phyloP scores from a whole-genome alignment of 2,329 filamentous ascomycete genomes.

The Lachnellula hyalina region DNA sequence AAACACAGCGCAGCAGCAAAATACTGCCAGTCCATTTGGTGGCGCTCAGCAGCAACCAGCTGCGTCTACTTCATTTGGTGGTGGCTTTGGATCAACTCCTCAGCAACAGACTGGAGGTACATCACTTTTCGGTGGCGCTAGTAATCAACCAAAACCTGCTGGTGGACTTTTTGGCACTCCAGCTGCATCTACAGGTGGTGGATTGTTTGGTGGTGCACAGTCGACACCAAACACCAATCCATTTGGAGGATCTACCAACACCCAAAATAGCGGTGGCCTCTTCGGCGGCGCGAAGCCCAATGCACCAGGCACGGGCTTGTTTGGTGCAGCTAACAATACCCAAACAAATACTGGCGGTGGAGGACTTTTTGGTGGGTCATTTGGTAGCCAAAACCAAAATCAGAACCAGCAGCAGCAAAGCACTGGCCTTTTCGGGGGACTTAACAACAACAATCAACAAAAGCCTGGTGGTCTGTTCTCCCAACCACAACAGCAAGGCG shows the following conservation, averaged over 20 bases:
- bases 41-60: slow-evolving; percentile 35
- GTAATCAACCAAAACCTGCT: slow-evolving; percentile 28
- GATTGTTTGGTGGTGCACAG: slow-evolving; percentile 36
- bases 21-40: slow-evolving; percentile 26
- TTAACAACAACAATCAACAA: slow-evolving; percentile 46
- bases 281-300: slow-evolving; percentile 38
- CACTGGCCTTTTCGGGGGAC: slow-evolving; percentile 44
- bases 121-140: slow-evolving; percentile 36
- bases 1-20: slow-evolving; percentile 15
- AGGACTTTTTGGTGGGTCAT: slow-evolving; percentile 37
- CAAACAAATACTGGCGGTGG: slow-evolving; percentile 35
- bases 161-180: slow-evolving; percentile 25
- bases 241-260: slow-evolving; percentile 33
- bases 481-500: slow-evolving; percentile 36
- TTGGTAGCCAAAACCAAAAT: slow-evolving; percentile 34
- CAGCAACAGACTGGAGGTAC: slow-evolving; percentile 36
- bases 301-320: slow-evolving; percentile 34
- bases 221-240: slow-evolving; percentile 33
- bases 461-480: slow-evolving; percentile 50
- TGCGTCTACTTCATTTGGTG: slow-evolving; percentile 30
- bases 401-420: slow-evolving; percentile 35
- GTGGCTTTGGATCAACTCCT: slow-evolving; percentile 31
- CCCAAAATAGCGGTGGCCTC: slow-evolving; percentile 35
- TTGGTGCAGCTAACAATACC: slow-evolving; percentile 34
- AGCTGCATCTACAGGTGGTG: slow-evolving; percentile 30